phyloP scores from a whole-genome alignment of 371 early-diverging fungal species.

The Apophysomyces variabilis region DNA sequence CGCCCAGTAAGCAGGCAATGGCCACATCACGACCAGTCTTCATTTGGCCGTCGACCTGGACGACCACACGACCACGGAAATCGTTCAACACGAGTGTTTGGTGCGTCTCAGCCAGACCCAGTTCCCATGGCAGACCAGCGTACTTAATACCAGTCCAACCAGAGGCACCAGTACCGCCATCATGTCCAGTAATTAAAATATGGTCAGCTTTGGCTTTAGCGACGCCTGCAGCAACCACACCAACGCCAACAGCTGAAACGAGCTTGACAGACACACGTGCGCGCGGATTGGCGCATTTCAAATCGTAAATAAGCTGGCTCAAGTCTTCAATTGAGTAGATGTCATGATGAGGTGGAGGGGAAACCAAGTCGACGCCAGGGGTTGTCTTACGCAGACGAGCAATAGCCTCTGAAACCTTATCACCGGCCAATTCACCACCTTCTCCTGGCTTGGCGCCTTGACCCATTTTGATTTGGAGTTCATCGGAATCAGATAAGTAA shows the following conservation, averaged over 20 bases:
- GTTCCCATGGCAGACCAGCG: conserved; percentile 97
- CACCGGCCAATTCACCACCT: conserved; percentile 82
- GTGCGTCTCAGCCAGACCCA: conserved; percentile 97
- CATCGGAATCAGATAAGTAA: conserved; percentile 93
- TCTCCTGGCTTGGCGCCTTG: conserved; percentile 99
- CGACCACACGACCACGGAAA: conserved; percentile 90
- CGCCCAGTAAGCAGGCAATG: conserved; percentile 94
- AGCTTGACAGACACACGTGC: conserved; percentile 96
- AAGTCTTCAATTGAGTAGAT: conserved; percentile 97
- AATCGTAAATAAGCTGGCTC: conserved; percentile 96
- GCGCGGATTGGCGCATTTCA: conserved; percentile 90
- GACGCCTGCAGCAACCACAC: conserved; percentile 95
- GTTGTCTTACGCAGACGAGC: conserved; percentile 94
- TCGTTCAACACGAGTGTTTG: conserved; percentile 95
- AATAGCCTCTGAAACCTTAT: conserved; percentile 90
- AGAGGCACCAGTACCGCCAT: conserved; percentile 98
- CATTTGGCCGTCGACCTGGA: conserved; percentile 98
- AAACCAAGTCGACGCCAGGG: conserved; percentile 94
- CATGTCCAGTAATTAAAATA: conserved; percentile 94
- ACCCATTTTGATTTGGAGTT: conserved; percentile 98
- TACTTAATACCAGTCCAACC: conserved; percentile 98
- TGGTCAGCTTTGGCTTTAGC: conserved; percentile 97
- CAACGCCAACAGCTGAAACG: conserved; percentile 96
- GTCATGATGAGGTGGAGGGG: conserved; percentile 98
- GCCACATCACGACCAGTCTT: conserved; percentile 97